These are phyloP conservation scores for Fusarium annulatum DNA, from an alignment of 2,329 filamentous ascomycete species.

Conservation along the genomic window DNA sequence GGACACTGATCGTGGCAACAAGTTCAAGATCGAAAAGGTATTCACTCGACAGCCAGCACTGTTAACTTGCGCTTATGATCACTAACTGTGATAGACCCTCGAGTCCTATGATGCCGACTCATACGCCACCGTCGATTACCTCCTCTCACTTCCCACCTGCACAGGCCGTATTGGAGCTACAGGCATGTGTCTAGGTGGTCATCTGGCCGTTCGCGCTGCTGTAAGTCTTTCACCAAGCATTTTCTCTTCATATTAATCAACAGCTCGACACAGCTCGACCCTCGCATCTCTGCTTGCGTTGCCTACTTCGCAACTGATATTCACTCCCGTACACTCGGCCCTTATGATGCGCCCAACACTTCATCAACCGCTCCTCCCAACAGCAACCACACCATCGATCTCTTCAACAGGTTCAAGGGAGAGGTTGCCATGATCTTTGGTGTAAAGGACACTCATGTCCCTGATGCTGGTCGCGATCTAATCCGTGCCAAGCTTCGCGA, in stretches of 20 bases:
- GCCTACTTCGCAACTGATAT: slow-evolving; percentile 96
- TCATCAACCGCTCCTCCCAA: slow-evolving; percentile 51
- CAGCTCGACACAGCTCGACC: slow-evolving; percentile 67
- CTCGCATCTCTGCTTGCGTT: slow-evolving; percentile 79
- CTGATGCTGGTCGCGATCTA: slow-evolving; percentile 81
- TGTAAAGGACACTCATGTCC: slow-evolving; percentile 90
- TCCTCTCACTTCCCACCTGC: slow-evolving; percentile 79
- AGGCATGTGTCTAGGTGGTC: slow-evolving; percentile 94
- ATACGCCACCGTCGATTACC: slow-evolving; percentile 72
- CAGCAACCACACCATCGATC: slow-evolving; percentile 65
- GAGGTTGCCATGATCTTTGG: slow-evolving; percentile 93
- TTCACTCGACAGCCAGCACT: not conserved
- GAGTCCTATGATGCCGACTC: slow-evolving; percentile 88
- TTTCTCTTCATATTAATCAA: not conserved
- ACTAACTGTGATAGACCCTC: slow-evolving; percentile 67
- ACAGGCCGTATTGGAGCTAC: slow-evolving; percentile 83
- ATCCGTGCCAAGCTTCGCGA: slow-evolving; percentile 86
- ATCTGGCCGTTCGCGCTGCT: slow-evolving; percentile 74
- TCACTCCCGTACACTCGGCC: slow-evolving; percentile 81
- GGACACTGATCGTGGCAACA: slow-evolving; percentile 88
- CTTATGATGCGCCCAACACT: slow-evolving; percentile 61
- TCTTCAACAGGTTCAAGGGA: slow-evolving; percentile 75
- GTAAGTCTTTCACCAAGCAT: slow-evolving; percentile 51
- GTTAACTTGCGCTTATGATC: not conserved
- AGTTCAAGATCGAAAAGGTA: slow-evolving; percentile 85